phyloP scores from a whole-genome alignment of 73 alveolate species.

The Urostyla sp. region DNA sequence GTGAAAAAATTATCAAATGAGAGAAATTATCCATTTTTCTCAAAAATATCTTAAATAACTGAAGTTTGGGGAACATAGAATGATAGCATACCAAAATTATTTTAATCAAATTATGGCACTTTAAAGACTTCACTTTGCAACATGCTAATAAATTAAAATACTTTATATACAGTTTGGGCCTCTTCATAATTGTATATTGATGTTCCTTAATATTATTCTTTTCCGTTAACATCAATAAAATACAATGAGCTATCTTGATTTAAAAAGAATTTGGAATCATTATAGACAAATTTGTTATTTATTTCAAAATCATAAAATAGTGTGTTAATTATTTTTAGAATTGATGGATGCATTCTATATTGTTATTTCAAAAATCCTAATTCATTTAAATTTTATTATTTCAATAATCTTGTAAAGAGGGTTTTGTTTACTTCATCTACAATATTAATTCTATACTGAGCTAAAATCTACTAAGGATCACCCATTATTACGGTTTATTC shows the following conservation, averaged over 20 bases:
- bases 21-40: too few species aligned
- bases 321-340: background rate
- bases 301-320: background rate
- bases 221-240: background rate
- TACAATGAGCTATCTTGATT: conserved; percentile 1
- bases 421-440: background rate
- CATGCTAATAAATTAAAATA: too few species aligned
- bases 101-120: too few species aligned
- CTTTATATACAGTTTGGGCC: too few species aligned
- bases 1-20: too few species aligned
- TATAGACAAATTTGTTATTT: background rate
- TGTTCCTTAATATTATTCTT: background rate
- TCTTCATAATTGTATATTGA: too few species aligned
- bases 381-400: background rate
- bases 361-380: background rate
- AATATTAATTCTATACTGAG: background rate
- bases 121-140: too few species aligned
- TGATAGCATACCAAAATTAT: too few species aligned
- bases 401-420: background rate
- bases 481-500: conserved; percentile 4
- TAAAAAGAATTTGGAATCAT: background rate
- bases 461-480: background rate
- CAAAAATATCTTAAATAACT: too few species aligned
- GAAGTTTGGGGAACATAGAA: too few species aligned
- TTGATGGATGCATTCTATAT: conserved; percentile 35